A percentile compares a stretch with the other conserved stretches of the same genome.
phyloP scores from a whole-genome alignment of 192 early-diverging fungal genomes.

The Chytriomyces sp. region DNA sequence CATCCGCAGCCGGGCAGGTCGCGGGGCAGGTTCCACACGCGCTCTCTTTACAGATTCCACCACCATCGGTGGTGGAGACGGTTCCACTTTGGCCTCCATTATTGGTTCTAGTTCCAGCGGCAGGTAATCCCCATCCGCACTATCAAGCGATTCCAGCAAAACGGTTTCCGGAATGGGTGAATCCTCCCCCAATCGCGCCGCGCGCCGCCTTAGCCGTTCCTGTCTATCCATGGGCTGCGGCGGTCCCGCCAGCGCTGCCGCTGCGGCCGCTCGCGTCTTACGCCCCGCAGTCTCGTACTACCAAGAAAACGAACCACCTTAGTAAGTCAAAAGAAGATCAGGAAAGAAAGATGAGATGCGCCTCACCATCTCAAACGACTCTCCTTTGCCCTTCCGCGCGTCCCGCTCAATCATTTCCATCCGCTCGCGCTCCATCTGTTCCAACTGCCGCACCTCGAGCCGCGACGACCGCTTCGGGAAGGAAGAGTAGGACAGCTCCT shows the following conservation, averaged over 20 bases:
- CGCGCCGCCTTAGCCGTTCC: conserved; percentile 25
- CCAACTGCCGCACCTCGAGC: conserved; percentile 61
- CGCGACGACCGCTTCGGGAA: conserved; percentile 67
- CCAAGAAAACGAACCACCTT: not conserved
- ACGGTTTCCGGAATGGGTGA: not conserved
- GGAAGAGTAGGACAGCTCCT: too few relatives aligned
- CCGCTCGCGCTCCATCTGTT: conserved; percentile 52
- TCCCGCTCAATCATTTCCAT: conserved; percentile 25
- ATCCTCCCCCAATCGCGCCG: not conserved
- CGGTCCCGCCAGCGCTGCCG: conserved; percentile 21
- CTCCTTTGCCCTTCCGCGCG: conserved; percentile 19
- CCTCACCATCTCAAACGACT: conserved; percentile 31
- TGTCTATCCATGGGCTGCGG: conserved; percentile 38
- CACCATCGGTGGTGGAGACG: too few relatives aligned
- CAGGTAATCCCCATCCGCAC: not conserved
- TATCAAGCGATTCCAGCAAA: not conserved
- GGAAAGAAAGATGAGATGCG: not conserved
- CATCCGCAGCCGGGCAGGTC: conserved; percentile 15
- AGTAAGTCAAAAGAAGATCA: not conserved
- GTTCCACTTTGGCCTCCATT: conserved; percentile 43
- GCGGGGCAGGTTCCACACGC: conserved; percentile 26
- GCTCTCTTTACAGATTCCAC: too few relatives aligned
- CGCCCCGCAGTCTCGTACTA: not conserved
- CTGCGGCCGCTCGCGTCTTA: not conserved
- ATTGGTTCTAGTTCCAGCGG: conserved; percentile 30